These are phyloP conservation scores for Vanrija sp. DNA, from an alignment of 1,284 basidiomycete genomes.

Conservation along the genomic window DNA sequence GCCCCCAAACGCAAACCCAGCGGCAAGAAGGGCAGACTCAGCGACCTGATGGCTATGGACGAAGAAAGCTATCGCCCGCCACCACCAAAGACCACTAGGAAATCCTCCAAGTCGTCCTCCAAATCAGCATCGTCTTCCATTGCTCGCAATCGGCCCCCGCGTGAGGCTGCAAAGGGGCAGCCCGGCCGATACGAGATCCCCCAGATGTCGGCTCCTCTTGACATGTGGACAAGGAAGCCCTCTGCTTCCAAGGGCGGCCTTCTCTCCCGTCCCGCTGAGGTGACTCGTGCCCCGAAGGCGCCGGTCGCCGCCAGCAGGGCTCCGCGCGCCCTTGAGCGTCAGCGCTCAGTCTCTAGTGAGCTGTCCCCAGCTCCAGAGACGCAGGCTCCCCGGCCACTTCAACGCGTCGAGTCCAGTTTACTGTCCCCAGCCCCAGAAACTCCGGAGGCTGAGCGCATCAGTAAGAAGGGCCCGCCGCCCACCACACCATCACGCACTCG, in stretches of 20 bases:
- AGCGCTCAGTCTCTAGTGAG: no score
- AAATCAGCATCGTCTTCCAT: neutral
- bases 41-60: neutral
- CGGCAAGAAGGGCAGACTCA: neutral
- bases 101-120: neutral
- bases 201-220: constrained; percentile 13
- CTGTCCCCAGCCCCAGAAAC: no score
- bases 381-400: no score
- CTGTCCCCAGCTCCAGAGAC: no score
- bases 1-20: neutral
- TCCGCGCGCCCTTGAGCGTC: no score
- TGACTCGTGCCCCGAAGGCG: no score
- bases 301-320: no score
- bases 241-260: neutral
- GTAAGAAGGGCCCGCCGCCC: no score
- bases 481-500: no score
- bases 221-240: constrained; percentile 10
- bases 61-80: constrained; percentile 15
- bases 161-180: neutral
- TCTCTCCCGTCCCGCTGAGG: no score
- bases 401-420: no score
- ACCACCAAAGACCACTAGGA: neutral
- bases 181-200: constrained; percentile 21
- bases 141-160: neutral
- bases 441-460: no score